These are phyloP conservation scores for Puccinia sorghi DNA, from an alignment of 1,284 basidiomycete genomes.

Conservation along the genomic window DNA sequence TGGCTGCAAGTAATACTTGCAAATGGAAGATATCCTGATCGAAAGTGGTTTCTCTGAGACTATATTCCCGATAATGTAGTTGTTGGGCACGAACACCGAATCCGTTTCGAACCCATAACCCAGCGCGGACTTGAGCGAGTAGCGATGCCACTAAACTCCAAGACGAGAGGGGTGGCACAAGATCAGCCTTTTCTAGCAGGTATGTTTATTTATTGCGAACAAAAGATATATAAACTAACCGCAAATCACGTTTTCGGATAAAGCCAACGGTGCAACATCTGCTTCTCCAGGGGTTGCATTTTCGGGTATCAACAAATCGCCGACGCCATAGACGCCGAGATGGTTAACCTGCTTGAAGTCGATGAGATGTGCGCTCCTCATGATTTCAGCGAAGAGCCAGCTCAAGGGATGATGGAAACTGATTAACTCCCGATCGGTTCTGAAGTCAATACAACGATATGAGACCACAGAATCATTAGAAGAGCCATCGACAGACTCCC, in stretches of 20 bases:
- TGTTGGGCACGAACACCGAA: constrained; percentile 91
- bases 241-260: constrained; percentile 41
- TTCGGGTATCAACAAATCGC: constrained; percentile 39
- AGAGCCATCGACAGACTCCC: constrained; percentile 63
- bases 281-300: constrained; percentile 8
- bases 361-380: constrained; percentile 63
- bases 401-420: constrained; percentile 94
- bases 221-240: constrained; percentile 19
- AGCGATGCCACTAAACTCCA: constrained; percentile 69
- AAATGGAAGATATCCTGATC: constrained; percentile 94
- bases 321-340: constrained; percentile 37
- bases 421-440: constrained; percentile 65
- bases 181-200: not conserved
- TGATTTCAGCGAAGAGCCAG: constrained; percentile 85
- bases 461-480: constrained; percentile 51
- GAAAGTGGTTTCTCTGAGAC: constrained; percentile 91
- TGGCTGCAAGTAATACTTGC: constrained; percentile 63
- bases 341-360: constrained; percentile 67
- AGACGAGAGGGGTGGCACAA: not conserved
- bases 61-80: constrained; percentile 95
- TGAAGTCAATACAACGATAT: constrained; percentile 53
- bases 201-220: not conserved
- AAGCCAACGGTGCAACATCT: constrained; percentile 26
- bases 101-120: constrained; percentile 97
- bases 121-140: constrained; percentile 91